Evolutionary conservation across 805 yeast species (phyloP).

Genomic region (Candida sphagnicola): DNA sequence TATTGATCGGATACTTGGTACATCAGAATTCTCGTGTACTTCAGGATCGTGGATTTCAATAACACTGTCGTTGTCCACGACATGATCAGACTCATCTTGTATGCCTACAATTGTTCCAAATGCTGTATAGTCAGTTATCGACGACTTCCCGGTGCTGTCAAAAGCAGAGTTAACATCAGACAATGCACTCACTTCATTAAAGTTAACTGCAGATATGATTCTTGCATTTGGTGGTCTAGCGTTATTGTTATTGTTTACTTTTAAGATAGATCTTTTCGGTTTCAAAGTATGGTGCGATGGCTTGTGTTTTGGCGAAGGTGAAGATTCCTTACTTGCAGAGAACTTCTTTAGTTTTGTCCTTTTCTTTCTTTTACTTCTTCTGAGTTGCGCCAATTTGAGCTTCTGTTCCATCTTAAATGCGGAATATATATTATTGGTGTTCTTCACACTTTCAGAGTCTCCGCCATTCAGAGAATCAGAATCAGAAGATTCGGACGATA

Average conservation of each 20-base stretch:
- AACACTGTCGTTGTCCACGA: neutral
- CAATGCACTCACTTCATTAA: constrained; percentile 7
- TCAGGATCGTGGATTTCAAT: constrained; percentile 1
- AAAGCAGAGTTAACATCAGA: constrained; percentile 9
- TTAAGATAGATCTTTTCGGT: constrained; percentile 41
- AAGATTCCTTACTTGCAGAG: constrained; percentile 6
- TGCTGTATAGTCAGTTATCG: constrained; percentile 7
- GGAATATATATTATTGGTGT: constrained; percentile 19
- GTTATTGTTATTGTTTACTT: constrained; percentile 12
- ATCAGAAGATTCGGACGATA: constrained; percentile 6
- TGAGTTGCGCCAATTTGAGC: constrained; percentile 2
- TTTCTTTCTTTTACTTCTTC: constrained; percentile 4
- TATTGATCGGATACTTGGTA: neutral
- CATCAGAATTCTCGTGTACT: neutral
- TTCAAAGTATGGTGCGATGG: constrained; percentile 40
- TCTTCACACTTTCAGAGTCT: constrained; percentile 8
- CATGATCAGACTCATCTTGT: neutral
- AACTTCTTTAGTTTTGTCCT: neutral
- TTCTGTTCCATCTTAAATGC: constrained; percentile 8
- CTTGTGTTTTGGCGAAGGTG: constrained; percentile 38
- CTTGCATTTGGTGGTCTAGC: neutral
- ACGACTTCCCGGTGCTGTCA: constrained; percentile 6
- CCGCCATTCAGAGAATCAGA: constrained; percentile 12
- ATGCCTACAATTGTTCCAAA: constrained; percentile 7
- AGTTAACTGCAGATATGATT: neutral